A percentile compares a stretch with the other conserved stretches of the same genome.
phyloP scores from a whole-genome alignment of 2,329 filamentous ascomycete species.

The Camillea tinctor region DNA sequence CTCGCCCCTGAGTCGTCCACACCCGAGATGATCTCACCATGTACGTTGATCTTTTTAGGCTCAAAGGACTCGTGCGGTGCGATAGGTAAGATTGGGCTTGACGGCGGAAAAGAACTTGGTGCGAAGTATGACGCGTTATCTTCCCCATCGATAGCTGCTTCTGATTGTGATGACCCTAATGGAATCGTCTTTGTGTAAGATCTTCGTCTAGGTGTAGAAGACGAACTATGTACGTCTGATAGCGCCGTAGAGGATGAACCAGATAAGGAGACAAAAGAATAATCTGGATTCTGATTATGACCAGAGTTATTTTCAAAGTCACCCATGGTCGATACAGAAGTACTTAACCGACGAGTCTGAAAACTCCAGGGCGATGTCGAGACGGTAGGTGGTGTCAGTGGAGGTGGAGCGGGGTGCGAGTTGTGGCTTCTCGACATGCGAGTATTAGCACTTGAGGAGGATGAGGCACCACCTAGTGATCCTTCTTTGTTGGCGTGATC shows the following conservation, averaged over 20 bases:
- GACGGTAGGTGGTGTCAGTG: constrained; percentile 48
- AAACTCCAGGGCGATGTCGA: constrained; percentile 44
- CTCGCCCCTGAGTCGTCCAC: constrained; percentile 47
- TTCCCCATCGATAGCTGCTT: constrained; percentile 14
- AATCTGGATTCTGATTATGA: constrained; percentile 51
- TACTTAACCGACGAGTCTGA: constrained; percentile 37
- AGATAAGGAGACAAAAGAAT: constrained; percentile 38
- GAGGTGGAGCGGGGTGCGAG: constrained; percentile 41
- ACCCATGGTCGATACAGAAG: constrained; percentile 33
- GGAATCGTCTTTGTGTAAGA: constrained; percentile 45
- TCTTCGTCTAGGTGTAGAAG: constrained; percentile 38
- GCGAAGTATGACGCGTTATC: constrained; percentile 36
- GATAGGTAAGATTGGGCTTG: constrained; percentile 47
- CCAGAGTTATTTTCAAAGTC: constrained; percentile 42
- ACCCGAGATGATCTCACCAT: constrained; percentile 51
- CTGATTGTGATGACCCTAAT: constrained; percentile 27
- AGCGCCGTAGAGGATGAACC: constrained; percentile 20
- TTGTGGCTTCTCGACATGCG: constrained; percentile 32
- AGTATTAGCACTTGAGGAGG: constrained; percentile 21
- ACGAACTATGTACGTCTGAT: constrained; percentile 23
- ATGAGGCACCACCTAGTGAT: constrained; percentile 9
- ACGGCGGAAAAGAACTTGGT: constrained; percentile 50
- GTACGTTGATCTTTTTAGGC: constrained; percentile 41
- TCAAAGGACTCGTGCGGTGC: constrained; percentile 40
- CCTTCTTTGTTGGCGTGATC: constrained; percentile 12